Percentiles rank a stretch among this genome's conserved stretches.
Evolutionary conservation across 305 asterid species (phyloP).

Genomic region (Ruellia speciosa): DNA sequence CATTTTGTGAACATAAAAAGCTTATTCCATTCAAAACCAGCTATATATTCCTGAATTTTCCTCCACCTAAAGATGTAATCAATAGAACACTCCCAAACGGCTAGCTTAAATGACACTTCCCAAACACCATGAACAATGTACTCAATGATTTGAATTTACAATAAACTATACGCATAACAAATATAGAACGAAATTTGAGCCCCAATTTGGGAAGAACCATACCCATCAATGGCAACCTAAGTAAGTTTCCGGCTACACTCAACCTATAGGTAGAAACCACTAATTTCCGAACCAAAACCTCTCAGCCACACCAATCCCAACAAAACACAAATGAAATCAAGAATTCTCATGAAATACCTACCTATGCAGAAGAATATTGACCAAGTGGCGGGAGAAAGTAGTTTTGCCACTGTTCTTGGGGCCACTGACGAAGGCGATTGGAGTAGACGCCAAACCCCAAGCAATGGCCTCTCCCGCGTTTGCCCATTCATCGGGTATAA

Average conservation of each 20-base stretch:
- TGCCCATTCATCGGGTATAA: constrained; percentile 69
- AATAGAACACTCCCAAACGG: neutral
- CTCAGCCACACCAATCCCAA: neutral
- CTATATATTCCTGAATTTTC: too few relatives aligned
- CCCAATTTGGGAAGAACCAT: constrained; percentile 8
- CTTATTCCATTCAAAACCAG: too few relatives aligned
- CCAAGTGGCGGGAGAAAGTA: constrained; percentile 77
- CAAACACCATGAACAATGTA: neutral
- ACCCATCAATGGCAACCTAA: neutral
- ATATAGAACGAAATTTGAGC: neutral
- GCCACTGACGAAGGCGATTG: constrained; percentile 64
- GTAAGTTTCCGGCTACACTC: constrained; percentile 12
- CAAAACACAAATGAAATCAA: neutral
- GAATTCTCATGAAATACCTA: constrained; percentile 13
- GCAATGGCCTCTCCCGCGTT: constrained; percentile 56
- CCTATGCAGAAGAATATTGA: constrained; percentile 78
- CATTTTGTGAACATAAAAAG: too few relatives aligned
- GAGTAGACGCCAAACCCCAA: constrained; percentile 30
- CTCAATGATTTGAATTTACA: neutral
- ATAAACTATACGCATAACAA: neutral
- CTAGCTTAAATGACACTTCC: neutral
- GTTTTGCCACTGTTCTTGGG: constrained; percentile 91
- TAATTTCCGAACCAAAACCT: neutral
- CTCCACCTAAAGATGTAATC: neutral
- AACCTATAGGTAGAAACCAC: neutral